phyloP scores from a whole-genome alignment of 352 stramenopile genomes.

The Phytophthora syringae region DNA sequence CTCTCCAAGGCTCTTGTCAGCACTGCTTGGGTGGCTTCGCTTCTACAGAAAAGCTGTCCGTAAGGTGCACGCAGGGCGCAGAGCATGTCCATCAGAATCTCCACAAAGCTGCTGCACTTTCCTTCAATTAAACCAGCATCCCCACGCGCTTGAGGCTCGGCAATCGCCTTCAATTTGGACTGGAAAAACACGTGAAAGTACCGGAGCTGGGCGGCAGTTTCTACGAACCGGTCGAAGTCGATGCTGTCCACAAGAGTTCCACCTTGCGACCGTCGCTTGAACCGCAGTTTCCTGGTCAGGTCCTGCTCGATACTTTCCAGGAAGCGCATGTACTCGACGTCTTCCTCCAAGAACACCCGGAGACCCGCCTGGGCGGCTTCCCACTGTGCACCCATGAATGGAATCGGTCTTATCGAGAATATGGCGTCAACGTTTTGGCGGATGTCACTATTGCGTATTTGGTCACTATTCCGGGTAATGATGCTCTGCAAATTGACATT shows the following conservation, averaged over 20 bases:
- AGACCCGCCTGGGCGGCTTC: conserved; percentile 30
- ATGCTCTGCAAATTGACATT: no score
- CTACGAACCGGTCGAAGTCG: conserved; percentile 32
- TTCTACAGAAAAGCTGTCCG: conserved; percentile 28
- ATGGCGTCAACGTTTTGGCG: not conserved
- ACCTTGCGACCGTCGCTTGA: conserved; percentile 8
- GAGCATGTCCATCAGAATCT: conserved; percentile 38
- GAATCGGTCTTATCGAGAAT: not conserved
- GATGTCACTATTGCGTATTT: not conserved
- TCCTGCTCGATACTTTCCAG: conserved; percentile 24
- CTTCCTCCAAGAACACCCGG: conserved; percentile 37
- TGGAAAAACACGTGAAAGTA: conserved; percentile 39
- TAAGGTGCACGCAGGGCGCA: conserved; percentile 32
- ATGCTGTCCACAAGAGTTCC: conserved; percentile 21
- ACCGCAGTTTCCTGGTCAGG: conserved; percentile 31
- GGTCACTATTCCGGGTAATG: no score
- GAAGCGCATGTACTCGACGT: conserved; percentile 34
- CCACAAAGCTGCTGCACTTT: conserved; percentile 34
- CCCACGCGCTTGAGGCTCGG: conserved; percentile 6
- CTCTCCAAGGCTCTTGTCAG: conserved; percentile 9
- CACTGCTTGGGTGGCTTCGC: conserved; percentile 16
- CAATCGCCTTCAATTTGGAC: conserved; percentile 27
- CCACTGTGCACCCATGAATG: conserved; percentile 29
- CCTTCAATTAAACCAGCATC: not conserved
- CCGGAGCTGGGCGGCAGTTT: conserved; percentile 24